Evolutionary conservation across 495 filamentous ascomycete species (phyloP).

Genomic region (Parachaetomium inaequale): DNA sequence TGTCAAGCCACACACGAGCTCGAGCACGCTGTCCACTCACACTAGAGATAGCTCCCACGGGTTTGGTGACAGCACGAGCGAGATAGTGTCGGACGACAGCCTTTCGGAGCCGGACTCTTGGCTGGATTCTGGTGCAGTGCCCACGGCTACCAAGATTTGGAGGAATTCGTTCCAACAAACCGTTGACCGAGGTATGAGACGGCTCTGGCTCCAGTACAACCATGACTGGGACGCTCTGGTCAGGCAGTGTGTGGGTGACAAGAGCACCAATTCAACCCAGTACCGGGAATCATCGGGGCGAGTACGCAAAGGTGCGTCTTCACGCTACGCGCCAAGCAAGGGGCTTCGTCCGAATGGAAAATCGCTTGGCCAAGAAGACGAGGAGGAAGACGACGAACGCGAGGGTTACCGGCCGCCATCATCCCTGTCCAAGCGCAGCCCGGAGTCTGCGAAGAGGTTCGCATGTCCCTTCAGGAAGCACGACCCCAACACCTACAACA

Average conservation of each 20-base stretch:
- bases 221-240: conserved; percentile 26
- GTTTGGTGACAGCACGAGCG: conserved; percentile 23
- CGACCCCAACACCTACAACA: conserved; percentile 27
- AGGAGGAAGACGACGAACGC: conserved; percentile 27
- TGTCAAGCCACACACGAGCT: conserved; percentile 22
- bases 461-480: conserved; percentile 34
- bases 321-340: conserved; percentile 8
- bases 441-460: conserved; percentile 17
- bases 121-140: conserved; percentile 11
- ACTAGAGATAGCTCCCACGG: conserved; percentile 7
- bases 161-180: conserved; percentile 14
- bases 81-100: conserved; percentile 25
- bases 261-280: conserved; percentile 5
- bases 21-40: conserved; percentile 21
- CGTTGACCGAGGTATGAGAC: conserved; percentile 19
- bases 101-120: conserved; percentile 28
- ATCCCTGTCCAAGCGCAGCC: conserved; percentile 20
- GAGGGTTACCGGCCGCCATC: conserved; percentile 19
- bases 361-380: conserved; percentile 14
- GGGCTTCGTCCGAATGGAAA: conserved; percentile 11
- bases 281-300: conserved; percentile 15
- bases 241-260: conserved; percentile 16
- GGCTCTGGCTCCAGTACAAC: conserved; percentile 28
- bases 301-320: conserved; percentile 11
- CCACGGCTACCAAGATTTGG: conserved; percentile 16